Evolutionary conservation across 805 yeast species (phyloP), one percentile per base, ranked within the genome.

Genomic region (Maudiozyma turicensis): DNA sequence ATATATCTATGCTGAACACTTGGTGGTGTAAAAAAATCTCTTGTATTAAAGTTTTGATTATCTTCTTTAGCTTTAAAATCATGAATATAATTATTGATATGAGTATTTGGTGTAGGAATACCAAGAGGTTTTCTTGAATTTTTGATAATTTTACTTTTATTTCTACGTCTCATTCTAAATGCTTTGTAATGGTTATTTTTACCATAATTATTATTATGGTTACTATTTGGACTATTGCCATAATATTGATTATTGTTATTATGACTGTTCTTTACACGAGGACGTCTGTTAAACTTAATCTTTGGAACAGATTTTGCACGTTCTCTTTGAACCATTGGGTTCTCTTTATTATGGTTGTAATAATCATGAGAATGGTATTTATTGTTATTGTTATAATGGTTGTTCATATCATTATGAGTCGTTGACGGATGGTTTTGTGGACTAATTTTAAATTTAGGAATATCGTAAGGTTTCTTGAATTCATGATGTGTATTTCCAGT

Each of bases 21-120:
- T 48, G 84, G 84, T 3, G 93, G 93, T 3, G 93, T 85, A 61
- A 84, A 85, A 56, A 75, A 82, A 60, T 85, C 91, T 56, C 81
- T 83, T 46, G 91, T 73, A 55, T 78, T 78, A 57, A 76, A 82
- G 4, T 34, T 34, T 14, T 57, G 49, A 43, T 64, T 48, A 10
- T 53, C 52, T 10, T 56, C 48, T 33, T 54, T 52, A 14, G 49
- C 48, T 40, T 51, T 58, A 52, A 65, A 70, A 28, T 70, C 66
- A 33, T 70, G 65, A 54, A 69, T 70, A 48, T 63, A 72, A 47
- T 63, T 67, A 50, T 68, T 59, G 47, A 72, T 71, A 48, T 70
- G 71, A 6, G 71, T 67, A 51, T 69, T 73, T 57, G 77, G 82
- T 9, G 84, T 78, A 33, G 86, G 86, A 48, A 81, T 79, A 26